These are phyloP conservation scores for Geotrichum fermentans DNA, from an alignment of 1,139 yeast genomes.

Conservation along the genomic window DNA sequence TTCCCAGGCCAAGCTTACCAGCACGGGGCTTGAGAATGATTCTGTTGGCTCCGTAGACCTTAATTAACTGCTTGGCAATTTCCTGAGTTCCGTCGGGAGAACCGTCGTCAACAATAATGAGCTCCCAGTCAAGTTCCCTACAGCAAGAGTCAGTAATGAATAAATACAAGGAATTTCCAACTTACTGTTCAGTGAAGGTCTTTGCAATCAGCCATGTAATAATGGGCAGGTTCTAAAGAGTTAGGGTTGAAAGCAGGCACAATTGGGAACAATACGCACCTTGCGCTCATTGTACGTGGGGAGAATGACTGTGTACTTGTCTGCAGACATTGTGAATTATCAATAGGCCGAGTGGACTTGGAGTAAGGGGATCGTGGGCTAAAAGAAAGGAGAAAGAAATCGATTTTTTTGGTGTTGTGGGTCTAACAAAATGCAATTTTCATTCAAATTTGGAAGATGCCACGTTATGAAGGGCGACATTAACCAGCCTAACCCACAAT, in stretches of 20 bases:
- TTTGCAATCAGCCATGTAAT: slow-evolving; percentile 66
- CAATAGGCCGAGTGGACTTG: neutral
- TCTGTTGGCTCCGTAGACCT: slow-evolving; percentile 58
- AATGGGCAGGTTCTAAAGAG: slow-evolving; percentile 54
- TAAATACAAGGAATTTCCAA: neutral
- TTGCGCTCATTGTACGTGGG: slow-evolving; percentile 77
- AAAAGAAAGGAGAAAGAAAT: neutral
- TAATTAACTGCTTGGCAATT: slow-evolving; percentile 60
- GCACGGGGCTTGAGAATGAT: slow-evolving; percentile 68
- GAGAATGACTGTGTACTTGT: slow-evolving; percentile 69
- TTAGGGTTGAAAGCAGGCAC: neutral
- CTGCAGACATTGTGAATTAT: slow-evolving; percentile 26
- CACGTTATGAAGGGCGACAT: slow-evolving; percentile 10
- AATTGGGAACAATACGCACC: slow-evolving; percentile 26
- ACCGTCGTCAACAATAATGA: slow-evolving; percentile 72
- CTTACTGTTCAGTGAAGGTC: slow-evolving; percentile 52
- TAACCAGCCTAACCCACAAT: neutral
- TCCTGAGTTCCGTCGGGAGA: slow-evolving; percentile 83
- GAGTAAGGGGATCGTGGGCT: neutral
- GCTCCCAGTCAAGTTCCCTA: slow-evolving; percentile 59
- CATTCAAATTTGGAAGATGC: slow-evolving; percentile 3
- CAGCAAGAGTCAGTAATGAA: neutral
- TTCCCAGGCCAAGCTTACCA: slow-evolving; percentile 76
- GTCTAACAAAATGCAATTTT: neutral
- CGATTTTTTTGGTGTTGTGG: neutral